phyloP scores from a whole-genome alignment of 1,284 basidiomycete species.

The Malassezia caprae region DNA sequence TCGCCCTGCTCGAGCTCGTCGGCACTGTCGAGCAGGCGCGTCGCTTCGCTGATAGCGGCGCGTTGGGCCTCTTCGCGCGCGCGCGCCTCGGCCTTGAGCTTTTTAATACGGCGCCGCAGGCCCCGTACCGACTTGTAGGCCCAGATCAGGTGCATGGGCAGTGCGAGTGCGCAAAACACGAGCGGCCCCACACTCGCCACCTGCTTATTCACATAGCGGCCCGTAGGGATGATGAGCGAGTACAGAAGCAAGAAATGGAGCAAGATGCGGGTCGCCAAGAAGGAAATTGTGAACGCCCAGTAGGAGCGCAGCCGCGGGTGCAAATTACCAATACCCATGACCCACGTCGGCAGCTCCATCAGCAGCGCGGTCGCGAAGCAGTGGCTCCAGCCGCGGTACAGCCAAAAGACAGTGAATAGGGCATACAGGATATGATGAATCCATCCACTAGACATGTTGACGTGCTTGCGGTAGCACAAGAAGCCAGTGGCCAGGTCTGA shows the following conservation, averaged over 20 bases:
- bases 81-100: conserved; percentile 29
- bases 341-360: conserved; percentile 44
- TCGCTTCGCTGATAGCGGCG: conserved; percentile 12
- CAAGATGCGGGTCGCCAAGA: conserved; percentile 40
- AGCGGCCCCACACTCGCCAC: conserved; percentile 30
- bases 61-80: conserved; percentile 17
- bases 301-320: conserved; percentile 41
- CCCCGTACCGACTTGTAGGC: conserved; percentile 44
- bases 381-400: conserved; percentile 37
- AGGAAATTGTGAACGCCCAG: conserved; percentile 41
- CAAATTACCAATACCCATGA: conserved; percentile 43
- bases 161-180: conserved; percentile 27
- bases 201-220: conserved; percentile 26
- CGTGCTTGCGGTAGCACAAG: conserved; percentile 41
- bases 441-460: conserved; percentile 45
- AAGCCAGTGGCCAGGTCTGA: conserved; percentile 38
- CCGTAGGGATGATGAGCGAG: conserved; percentile 24
- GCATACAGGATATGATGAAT: conserved; percentile 42
- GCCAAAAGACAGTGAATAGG: conserved; percentile 32
- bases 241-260: conserved; percentile 37
- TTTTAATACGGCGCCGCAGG: conserved; percentile 37
- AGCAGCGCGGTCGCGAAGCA: conserved; percentile 32
- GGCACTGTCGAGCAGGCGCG: conserved; percentile 12
- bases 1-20: conserved; percentile 9
- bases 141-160: conserved; percentile 47